Conservation (phyloP, 768 basidiomycete species). For the Mycena galericulata region DNA sequence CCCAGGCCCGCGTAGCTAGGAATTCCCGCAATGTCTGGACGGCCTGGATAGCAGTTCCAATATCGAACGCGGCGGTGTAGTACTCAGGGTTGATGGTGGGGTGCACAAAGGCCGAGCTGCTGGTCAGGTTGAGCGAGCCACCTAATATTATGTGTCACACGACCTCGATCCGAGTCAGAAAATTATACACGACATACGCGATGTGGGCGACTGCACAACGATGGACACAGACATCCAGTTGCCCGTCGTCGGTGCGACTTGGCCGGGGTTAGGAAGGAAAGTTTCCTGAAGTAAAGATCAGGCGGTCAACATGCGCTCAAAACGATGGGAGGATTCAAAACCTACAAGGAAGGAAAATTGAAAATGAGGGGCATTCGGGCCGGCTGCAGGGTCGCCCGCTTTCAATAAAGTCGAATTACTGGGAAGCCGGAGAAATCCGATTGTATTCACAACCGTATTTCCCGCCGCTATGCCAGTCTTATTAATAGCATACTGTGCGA, state of each 20-base stretch:
- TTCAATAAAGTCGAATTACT: background rate
- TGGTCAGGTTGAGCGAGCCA: conserved; percentile 16
- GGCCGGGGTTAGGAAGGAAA: conserved; percentile 5
- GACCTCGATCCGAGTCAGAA: background rate
- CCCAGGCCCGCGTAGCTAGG: conserved; percentile 17
- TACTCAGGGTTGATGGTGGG: conserved; percentile 27
- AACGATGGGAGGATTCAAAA: background rate
- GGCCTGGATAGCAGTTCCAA: conserved; percentile 13
- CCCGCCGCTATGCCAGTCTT: conserved; percentile 25
- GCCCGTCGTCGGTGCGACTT: conserved; percentile 17
- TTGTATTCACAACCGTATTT: conserved; percentile 16
- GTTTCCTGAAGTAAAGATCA: conserved; percentile 2
- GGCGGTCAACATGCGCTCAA: background rate
- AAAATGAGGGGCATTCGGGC: conserved; percentile 20
- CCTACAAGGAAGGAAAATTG: conserved; percentile 23
- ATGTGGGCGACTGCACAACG: conserved; percentile 27
- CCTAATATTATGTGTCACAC: background rate
- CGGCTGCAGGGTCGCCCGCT: conserved; percentile 19
- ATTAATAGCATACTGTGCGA: conserved; percentile 15
- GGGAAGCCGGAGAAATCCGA: conserved; percentile 21
- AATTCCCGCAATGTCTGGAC: background rate
- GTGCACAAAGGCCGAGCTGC: conserved; percentile 18
- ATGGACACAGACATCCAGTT: conserved; percentile 21
- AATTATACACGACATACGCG: background rate
- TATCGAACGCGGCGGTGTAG: conserved; percentile 25